Base-by-base conservation (phyloP, 139 green algal genomes). In the Edaphochlamys debaryana region DNA sequence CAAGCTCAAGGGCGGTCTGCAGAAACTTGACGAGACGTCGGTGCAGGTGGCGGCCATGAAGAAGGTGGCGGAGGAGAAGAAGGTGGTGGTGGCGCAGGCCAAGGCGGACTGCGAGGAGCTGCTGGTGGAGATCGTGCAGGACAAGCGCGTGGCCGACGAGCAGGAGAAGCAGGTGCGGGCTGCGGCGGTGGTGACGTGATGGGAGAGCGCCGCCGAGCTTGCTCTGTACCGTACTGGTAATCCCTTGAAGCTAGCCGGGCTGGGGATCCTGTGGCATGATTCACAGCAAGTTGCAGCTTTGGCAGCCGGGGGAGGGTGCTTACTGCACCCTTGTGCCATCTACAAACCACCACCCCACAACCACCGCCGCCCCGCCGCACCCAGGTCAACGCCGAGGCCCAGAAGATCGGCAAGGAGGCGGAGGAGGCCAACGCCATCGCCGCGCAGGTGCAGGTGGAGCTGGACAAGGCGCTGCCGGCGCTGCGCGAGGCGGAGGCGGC, bases 31-130 rank as follows among this genome's bases (percentile, higher is more conserved):
- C 20, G 93, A 96, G 86, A 96, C 94, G 27, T 76, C 54, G 8
- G 89, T 92, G 72, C 92, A 95, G 89, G 93, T 97, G 52, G 71
- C 79, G 20, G 89, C 91, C 41, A 95, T 97, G 94, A 91, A 95
- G 73, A 90, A 91, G 68, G 91, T 97, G 67, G 93, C 88, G 38
- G 86, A 95, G 89, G 88, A 94, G 68, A 96, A 96, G 87, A 94
- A 94, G 80, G 89, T 94, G 66, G 84, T 95, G 62, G 93, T 97
- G 52, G 93, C 93, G 2, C 79, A 95, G 85, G 91, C 93, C 73
- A 97, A 97, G 90, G 88, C 74, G 22, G 92, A 96, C 73, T 97
- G 94, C 81, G 95, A 97, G 84, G 92, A 97, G 90, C 91, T 98
- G 77, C 88, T 98, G 79, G 94, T 97, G 68, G 86, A 95, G 74